Percentiles rank a stretch among this genome's conserved stretches.
phyloP scores from a whole-genome alignment of 2,329 filamentous ascomycete species.

The Beauveria medogensis region DNA sequence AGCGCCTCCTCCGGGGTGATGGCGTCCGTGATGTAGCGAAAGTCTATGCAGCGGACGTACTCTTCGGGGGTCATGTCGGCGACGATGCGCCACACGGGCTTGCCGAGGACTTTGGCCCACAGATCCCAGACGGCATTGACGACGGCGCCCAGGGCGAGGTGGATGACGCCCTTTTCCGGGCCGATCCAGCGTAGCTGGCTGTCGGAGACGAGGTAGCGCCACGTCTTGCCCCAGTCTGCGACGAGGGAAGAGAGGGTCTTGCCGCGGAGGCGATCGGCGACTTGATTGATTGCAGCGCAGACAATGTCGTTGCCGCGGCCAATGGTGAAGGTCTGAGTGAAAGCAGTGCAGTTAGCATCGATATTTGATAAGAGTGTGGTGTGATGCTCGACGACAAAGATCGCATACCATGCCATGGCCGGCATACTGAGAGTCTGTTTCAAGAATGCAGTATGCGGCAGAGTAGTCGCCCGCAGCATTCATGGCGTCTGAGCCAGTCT shows the following conservation, averaged over 20 bases:
- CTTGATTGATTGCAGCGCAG: slow-evolving; percentile 71
- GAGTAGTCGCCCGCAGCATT: slow-evolving; percentile 91
- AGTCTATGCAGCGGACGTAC: slow-evolving; percentile 82
- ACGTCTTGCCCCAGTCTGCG: slow-evolving; percentile 76
- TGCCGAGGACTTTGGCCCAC: slow-evolving; percentile 80
- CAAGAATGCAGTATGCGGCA: slow-evolving; percentile 84
- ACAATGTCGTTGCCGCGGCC: slow-evolving; percentile 89
- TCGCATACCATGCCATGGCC: slow-evolving; percentile 68
- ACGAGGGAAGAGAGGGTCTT: slow-evolving; percentile 71
- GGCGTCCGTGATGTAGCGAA: slow-evolving; percentile 91
- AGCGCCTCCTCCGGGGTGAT: slow-evolving; percentile 79
- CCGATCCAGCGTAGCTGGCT: slow-evolving; percentile 90
- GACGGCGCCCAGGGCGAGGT: slow-evolving; percentile 80
- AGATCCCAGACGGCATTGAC: slow-evolving; percentile 92
- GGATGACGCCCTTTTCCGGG: slow-evolving; percentile 88
- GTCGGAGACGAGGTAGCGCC: slow-evolving; percentile 87
- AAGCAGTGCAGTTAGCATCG: not conserved
- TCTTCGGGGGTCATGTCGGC: slow-evolving; percentile 86
- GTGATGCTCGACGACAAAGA: not conserved
- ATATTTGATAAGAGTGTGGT: not conserved
- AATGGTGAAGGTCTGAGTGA: slow-evolving; percentile 57
- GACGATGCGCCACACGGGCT: slow-evolving; percentile 86
- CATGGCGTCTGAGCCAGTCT: slow-evolving; percentile 96
- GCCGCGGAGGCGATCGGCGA: slow-evolving; percentile 67
- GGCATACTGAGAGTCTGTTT: slow-evolving; percentile 63